Evolutionary conservation across 257 asterid species (phyloP).

Genomic region (Gentiana macrophylla): DNA sequence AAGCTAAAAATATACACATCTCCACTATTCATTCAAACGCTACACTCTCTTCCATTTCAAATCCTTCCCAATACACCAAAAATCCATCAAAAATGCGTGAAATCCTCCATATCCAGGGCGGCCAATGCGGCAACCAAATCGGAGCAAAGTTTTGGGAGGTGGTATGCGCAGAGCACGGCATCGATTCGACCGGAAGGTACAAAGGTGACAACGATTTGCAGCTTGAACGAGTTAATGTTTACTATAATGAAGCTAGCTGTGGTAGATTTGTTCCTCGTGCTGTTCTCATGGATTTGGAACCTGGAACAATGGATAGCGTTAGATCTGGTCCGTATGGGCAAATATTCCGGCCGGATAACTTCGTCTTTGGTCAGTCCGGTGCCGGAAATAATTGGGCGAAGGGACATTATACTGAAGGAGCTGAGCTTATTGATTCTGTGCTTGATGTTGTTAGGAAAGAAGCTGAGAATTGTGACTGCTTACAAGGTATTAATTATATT

Average conservation of each 20-base stretch:
- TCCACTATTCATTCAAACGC: too few species aligned
- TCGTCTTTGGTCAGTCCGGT: slow-evolving; percentile 59
- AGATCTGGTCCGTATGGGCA: slow-evolving; percentile 62
- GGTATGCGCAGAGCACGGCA: slow-evolving; percentile 49
- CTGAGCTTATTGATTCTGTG: slow-evolving; percentile 58
- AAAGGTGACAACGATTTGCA: slow-evolving; percentile 43
- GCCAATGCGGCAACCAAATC: slow-evolving; percentile 69
- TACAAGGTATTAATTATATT: slow-evolving; percentile 27
- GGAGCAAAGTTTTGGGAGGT: slow-evolving; percentile 61
- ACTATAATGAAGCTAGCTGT: slow-evolving; percentile 57
- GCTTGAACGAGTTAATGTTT: slow-evolving; percentile 52
- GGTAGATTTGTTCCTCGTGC: slow-evolving; percentile 68
- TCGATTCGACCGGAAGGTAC: slow-evolving; percentile 54
- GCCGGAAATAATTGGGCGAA: slow-evolving; percentile 63
- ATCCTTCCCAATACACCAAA: not conserved
- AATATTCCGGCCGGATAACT: slow-evolving; percentile 45
- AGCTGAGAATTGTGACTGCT: slow-evolving; percentile 61
- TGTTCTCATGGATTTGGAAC: slow-evolving; percentile 63
- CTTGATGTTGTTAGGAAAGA: slow-evolving; percentile 63
- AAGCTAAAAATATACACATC: too few species aligned
- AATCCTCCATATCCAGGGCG: slow-evolving; percentile 59
- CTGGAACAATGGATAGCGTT: slow-evolving; percentile 63
- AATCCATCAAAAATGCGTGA: slow-evolving; percentile 39
- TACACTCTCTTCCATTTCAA: too few species aligned
- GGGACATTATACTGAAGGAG: slow-evolving; percentile 64